A percentile compares a stretch with the other conserved stretches of the same genome.
phyloP scores from a whole-genome alignment of 441 rosid genomes.

The Geranium incanum region DNA sequence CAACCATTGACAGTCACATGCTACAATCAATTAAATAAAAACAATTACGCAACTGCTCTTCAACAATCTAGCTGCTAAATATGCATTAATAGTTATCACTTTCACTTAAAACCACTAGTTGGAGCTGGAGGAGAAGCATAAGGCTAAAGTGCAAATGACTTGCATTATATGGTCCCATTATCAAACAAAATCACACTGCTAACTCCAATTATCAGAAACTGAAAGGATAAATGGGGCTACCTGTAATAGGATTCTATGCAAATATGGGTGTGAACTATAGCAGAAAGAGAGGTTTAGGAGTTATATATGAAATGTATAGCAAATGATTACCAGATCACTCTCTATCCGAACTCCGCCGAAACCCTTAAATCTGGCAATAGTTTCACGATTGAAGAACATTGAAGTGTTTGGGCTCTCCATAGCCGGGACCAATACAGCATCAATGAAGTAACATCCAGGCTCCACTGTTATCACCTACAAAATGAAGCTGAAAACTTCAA shows the following conservation, averaged over 20 bases:
- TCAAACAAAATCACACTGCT: no score
- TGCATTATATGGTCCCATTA: no score
- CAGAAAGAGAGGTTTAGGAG: background rate
- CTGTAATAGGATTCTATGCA: no score
- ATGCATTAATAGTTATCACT: no score
- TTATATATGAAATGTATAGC: background rate
- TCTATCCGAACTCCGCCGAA: conserved; percentile 95
- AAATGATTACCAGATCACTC: conserved; percentile 69
- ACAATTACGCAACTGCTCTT: background rate
- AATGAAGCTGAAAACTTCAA: conserved; percentile 2
- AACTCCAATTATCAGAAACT: no score
- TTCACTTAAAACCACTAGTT: no score
- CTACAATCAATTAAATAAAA: conserved; percentile 28
- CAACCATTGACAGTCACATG: conserved; percentile 60
- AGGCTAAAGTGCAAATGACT: no score
- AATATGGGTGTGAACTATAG: background rate
- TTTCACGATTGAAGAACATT: conserved; percentile 55
- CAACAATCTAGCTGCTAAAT: background rate
- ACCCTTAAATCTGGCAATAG: conserved; percentile 47
- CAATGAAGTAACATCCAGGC: conserved; percentile 93
- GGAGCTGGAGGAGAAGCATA: no score
- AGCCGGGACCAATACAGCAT: conserved; percentile 68
- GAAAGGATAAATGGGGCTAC: no score
- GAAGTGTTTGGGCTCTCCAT: conserved; percentile 44
- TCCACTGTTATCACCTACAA: conserved; percentile 91